Percentiles rank a stretch among this genome's conserved stretches.
phyloP scores from a whole-genome alignment of 2,329 filamentous ascomycete genomes.

The Graphiopsis chlorocephala region DNA sequence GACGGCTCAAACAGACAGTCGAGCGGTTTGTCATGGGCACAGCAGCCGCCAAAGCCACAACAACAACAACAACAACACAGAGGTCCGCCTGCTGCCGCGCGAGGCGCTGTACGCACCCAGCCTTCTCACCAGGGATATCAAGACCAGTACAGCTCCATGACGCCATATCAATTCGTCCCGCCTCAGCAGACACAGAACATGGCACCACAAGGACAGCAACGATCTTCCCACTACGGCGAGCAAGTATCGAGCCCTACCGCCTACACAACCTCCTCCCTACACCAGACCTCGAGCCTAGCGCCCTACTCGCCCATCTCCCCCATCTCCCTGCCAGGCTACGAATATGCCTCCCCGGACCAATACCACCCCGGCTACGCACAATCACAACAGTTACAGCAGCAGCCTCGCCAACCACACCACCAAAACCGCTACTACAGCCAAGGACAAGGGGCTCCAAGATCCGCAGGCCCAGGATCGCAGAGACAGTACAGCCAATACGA shows the following conservation, averaged over 20 bases:
- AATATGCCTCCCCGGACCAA: neutral
- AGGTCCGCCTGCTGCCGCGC: constrained; percentile 8
- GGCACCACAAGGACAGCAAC: neutral
- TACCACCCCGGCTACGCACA: neutral
- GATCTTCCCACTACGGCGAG: constrained; percentile 4
- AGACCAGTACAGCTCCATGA: constrained; percentile 8
- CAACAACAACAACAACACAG: neutral
- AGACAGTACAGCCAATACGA: constrained; percentile 1
- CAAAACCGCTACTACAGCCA: constrained; percentile 5
- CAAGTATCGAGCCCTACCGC: neutral
- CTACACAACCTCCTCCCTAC: neutral
- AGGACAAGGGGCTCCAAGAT: neutral
- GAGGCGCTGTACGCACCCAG: constrained; percentile 6
- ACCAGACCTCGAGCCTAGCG: neutral
- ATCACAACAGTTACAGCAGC: constrained; percentile 16
- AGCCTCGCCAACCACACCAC: neutral
- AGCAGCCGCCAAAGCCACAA: neutral
- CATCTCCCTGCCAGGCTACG: neutral
- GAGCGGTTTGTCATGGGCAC: neutral
- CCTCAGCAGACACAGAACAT: neutral
- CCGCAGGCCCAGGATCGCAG: neutral
- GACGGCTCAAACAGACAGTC: neutral
- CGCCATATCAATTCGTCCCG: neutral
- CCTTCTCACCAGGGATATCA: neutral
- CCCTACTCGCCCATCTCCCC: neutral